Base-by-base conservation (phyloP, 1,284 basidiomycete species). In the Dichomitus squalens region DNA sequence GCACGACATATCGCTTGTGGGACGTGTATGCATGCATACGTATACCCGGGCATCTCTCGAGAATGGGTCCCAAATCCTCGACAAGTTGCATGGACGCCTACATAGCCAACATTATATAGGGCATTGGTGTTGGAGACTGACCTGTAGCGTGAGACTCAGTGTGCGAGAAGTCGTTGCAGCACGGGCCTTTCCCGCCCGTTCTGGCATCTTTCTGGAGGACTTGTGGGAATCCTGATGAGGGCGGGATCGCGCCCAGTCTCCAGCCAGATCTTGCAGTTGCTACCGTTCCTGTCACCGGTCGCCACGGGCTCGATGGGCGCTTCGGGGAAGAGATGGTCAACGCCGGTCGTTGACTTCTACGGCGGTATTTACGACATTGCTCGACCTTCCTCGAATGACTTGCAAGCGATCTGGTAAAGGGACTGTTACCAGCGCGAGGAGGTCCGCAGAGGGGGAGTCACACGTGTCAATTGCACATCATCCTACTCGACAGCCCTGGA, bases 401-500 rank as follows among this genome's bases (percentile, higher is more conserved):
- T 44, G 23, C 7, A 18, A 9, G n/a, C 40, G 21, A 55, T 55
- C 40, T 55, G 44, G 52, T 34, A 52, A 23, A 4, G 40, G 9
- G 7, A 35, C 21, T 29, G 12, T 5, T 6, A 4, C 16, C 1
- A 14, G 25, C 7, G 4, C n/a, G 31, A 35, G 34, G 40, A 43
- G 18, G 40, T 29, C 35, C 18, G 36, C 21, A 29, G n/a, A 29
- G 34, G 41, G 27, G 16, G 27, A 20, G n/a, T 20, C 33, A 27
- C 47, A 40, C 47, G 39, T 41, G 47, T 49, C 29, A 35, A 49
- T 55, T 55, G 47, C 31, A 11, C 18, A 21, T 34, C n/a, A 5
- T 35, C 20, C 49, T 23, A 51, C 43, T 51, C 48, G 48, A 35
- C 36, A 43, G 16, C 27, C 55, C 55, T 52, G 55, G 55, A 50